Evolutionary conservation across 192 early-diverging fungal species (phyloP).

Genomic region (Umbelopsis vinacea): DNA sequence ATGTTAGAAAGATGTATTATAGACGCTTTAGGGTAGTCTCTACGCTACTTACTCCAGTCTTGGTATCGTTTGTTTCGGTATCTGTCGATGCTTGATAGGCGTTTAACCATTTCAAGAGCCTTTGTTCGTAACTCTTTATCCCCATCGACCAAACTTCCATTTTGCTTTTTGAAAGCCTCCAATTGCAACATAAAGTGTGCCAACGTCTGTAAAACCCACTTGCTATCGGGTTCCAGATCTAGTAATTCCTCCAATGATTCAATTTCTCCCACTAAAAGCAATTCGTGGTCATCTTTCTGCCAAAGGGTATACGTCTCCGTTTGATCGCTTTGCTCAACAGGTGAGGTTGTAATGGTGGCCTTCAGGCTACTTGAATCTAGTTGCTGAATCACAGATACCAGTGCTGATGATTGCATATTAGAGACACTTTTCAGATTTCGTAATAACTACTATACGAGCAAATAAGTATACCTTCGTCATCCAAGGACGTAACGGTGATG

Average conservation of each 20-base stretch:
- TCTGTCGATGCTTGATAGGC: slow-evolving; percentile 58
- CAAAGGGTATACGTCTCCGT: slow-evolving; percentile 22
- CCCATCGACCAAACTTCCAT: slow-evolving; percentile 29
- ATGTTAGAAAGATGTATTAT: not conserved
- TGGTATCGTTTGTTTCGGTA: slow-evolving; percentile 59
- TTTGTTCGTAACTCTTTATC: slow-evolving; percentile 38
- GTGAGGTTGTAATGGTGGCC: not conserved
- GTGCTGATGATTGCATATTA: not conserved
- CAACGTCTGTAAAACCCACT: slow-evolving; percentile 70
- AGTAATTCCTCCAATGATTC: slow-evolving; percentile 65
- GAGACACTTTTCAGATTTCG: no score
- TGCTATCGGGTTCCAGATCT: slow-evolving; percentile 82
- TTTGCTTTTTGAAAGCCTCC: slow-evolving; percentile 36
- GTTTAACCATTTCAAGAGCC: slow-evolving; percentile 50
- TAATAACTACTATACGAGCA: no score
- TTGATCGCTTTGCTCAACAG: not conserved
- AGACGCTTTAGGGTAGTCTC: not conserved
- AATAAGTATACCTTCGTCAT: not conserved
- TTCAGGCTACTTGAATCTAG: not conserved
- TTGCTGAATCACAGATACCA: not conserved
- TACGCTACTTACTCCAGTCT: slow-evolving; percentile 52
- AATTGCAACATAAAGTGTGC: slow-evolving; percentile 53
- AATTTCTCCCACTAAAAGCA: slow-evolving; percentile 62
- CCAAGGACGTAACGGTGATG: not conserved
- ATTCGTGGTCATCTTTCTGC: slow-evolving; percentile 41